A percentile compares a stretch with the other conserved stretches of the same genome.
These are phyloP conservation scores for Teratosphaeria epicoccoides DNA, from an alignment of 2,329 filamentous ascomycete genomes.

Conservation along the genomic window DNA sequence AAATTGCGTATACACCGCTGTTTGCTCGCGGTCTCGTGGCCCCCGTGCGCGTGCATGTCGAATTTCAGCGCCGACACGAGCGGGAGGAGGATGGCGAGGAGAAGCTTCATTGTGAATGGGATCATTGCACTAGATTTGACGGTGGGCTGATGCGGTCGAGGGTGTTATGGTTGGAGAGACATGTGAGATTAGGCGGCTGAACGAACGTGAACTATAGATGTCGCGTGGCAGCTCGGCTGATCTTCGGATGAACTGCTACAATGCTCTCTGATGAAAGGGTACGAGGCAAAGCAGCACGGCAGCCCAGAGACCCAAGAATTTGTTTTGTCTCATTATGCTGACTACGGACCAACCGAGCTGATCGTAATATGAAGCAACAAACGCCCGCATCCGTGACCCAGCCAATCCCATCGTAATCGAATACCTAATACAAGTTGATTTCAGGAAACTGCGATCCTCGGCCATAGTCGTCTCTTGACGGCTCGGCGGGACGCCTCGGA, in stretches of 20 bases:
- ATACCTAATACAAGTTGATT: background rate
- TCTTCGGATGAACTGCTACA: background rate
- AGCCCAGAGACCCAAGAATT: background rate
- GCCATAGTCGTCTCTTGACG: background rate
- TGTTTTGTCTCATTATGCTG: background rate
- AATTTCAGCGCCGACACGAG: conserved; percentile 69
- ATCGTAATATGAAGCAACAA: background rate
- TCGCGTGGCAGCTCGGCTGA: background rate
- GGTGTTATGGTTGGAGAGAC: background rate
- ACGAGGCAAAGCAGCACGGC: background rate
- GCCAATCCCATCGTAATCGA: background rate
- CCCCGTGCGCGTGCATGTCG: conserved; percentile 64
- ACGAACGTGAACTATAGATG: background rate
- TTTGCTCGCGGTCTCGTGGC: conserved; percentile 51
- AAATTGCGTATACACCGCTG: conserved; percentile 96
- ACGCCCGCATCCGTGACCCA: background rate
- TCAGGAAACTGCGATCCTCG: background rate
- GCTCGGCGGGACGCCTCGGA: background rate
- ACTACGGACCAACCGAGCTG: background rate
- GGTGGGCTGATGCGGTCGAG: background rate
- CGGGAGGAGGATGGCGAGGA: conserved; percentile 31
- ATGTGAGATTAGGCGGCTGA: background rate
- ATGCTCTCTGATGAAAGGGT: too few species aligned
- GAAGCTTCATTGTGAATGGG: conserved; percentile 21
- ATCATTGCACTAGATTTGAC: too few species aligned